Percentiles rank a stretch among this genome's conserved stretches.
phyloP scores from a whole-genome alignment of 2,329 filamentous ascomycete genomes.

The Ophiostoma himal-ulmi region DNA sequence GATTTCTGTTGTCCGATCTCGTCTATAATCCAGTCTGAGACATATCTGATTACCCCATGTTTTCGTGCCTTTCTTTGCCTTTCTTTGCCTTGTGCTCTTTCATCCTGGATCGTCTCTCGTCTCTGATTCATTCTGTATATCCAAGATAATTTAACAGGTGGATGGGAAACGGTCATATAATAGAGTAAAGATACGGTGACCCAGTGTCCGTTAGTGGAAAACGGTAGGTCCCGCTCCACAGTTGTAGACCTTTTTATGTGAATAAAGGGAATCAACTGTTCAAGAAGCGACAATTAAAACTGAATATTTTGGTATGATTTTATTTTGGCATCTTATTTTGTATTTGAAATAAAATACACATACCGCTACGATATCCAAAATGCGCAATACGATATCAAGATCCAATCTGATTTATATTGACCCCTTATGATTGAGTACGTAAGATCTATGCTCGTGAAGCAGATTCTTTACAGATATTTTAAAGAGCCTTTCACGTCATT shows the following conservation, averaged over 20 bases:
- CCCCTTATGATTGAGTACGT: not conserved
- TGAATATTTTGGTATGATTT: too few species aligned
- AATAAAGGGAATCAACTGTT: too few species aligned
- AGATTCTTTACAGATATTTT: not conserved
- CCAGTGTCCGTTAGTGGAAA: too few species aligned
- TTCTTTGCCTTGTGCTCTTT: not conserved
- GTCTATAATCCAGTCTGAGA: not conserved
- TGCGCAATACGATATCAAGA: not conserved
- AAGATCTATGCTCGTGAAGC: not conserved
- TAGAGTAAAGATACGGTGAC: not conserved
- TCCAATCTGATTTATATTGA: not conserved
- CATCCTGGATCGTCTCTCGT: not conserved
- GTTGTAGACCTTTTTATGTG: too few species aligned
- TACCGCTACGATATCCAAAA: too few species aligned
- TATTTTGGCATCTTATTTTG: too few species aligned
- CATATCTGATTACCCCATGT: conserved; percentile 8
- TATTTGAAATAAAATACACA: too few species aligned
- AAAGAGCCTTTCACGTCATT: not conserved
- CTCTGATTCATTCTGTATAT: not conserved
- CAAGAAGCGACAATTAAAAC: too few species aligned
- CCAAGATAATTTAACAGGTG: not conserved
- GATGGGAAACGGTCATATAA: not conserved
- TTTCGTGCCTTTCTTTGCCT: not conserved
- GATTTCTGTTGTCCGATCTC: not conserved
- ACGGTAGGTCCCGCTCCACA: too few species aligned